These are phyloP conservation scores for Laguncularia racemosa DNA, from an alignment of 345 rosid species.

Conservation along the genomic window DNA sequence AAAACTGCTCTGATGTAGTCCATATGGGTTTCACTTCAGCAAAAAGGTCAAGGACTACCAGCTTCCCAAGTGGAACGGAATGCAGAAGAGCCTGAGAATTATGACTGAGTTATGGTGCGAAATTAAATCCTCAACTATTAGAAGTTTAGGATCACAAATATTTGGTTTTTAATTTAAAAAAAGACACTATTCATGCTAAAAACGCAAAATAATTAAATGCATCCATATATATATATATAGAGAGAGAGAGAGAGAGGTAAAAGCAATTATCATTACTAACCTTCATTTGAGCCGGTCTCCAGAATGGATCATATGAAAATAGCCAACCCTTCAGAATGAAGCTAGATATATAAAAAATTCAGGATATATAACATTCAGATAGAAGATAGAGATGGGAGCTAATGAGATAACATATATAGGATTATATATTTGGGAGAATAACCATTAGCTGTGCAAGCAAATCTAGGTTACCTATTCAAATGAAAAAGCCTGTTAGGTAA, in stretches of 20 bases:
- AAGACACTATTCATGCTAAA: too few relatives aligned
- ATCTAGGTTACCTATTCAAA: background rate
- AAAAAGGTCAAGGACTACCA: conserved; percentile 65
- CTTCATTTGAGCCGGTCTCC: conserved; percentile 79
- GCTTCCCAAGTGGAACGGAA: conserved; percentile 62
- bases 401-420: too few relatives aligned
- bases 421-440: background rate
- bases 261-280: too few relatives aligned
- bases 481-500: background rate
- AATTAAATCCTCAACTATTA: too few relatives aligned
- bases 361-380: conserved; percentile 20
- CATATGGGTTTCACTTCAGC: conserved; percentile 75
- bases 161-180: too few relatives aligned
- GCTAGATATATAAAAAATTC: background rate
- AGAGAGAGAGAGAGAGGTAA: too few relatives aligned
- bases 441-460: too few relatives aligned
- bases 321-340: conserved; percentile 54
- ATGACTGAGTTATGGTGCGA: background rate
- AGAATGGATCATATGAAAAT: conserved; percentile 70
- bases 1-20: conserved; percentile 57
- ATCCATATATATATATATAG: too few relatives aligned
- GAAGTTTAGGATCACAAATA: too few relatives aligned
- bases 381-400: background rate
- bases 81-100: conserved; percentile 57
- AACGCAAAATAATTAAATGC: too few relatives aligned